Evolutionary conservation across 1,284 basidiomycete species (phyloP).

Genomic region (Rhizoctonia solani): DNA sequence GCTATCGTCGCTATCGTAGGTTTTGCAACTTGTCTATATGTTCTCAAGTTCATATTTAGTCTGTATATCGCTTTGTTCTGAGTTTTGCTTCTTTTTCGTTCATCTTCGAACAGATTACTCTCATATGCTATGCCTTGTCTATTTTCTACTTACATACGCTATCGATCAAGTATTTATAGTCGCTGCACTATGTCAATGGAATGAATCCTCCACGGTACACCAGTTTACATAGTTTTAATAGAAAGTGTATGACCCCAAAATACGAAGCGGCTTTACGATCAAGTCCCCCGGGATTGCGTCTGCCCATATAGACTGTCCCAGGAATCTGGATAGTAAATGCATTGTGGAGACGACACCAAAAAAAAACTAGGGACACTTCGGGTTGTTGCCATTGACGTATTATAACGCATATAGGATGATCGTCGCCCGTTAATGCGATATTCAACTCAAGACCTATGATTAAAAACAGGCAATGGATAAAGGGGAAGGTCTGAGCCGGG

Average conservation of each 20-base stretch:
- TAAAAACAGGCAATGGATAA: too few species aligned
- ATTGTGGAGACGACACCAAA: not conserved
- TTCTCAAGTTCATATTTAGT: not conserved
- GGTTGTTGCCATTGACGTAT: not conserved
- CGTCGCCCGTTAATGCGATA: too few species aligned
- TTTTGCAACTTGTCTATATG: not conserved
- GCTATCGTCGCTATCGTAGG: not conserved
- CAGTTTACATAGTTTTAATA: not conserved
- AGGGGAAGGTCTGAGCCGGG: too few species aligned
- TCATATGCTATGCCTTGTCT: not conserved
- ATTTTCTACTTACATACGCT: not conserved
- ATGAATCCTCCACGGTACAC: not conserved
- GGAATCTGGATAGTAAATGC: not conserved
- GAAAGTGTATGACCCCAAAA: not conserved
- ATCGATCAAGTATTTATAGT: not conserved
- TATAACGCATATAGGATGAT: not conserved
- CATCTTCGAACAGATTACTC: not conserved
- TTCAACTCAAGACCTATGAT: too few species aligned
- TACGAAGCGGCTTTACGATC: not conserved
- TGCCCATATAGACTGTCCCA: not conserved
- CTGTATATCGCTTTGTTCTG: not conserved
- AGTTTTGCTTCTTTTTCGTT: not conserved
- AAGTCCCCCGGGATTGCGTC: not conserved
- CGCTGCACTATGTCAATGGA: not conserved
- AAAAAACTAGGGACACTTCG: not conserved